These are phyloP conservation scores for Aethionema arabicum DNA, from an alignment of 345 rosid genomes.

Conservation along the genomic window DNA sequence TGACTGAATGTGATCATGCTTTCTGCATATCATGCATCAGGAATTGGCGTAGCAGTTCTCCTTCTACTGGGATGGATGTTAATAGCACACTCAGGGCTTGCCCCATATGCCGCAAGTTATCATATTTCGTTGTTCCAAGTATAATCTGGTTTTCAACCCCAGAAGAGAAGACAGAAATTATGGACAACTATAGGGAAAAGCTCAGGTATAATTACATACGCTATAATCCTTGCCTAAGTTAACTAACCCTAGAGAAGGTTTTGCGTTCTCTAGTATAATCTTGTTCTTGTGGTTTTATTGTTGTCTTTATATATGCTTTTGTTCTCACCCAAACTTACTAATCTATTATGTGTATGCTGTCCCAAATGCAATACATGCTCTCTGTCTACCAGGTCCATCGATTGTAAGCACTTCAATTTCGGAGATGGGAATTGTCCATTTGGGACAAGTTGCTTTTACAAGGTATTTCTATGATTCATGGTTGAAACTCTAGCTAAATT, in stretches of 20 bases:
- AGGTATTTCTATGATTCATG: constrained; percentile 45
- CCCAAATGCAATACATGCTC: constrained; percentile 8
- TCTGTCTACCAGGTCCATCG: constrained; percentile 58
- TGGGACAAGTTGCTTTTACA: constrained; percentile 96
- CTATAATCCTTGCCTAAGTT: constrained; percentile 11
- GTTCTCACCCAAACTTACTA: constrained; percentile 8
- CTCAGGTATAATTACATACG: constrained; percentile 53
- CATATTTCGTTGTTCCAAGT: constrained; percentile 95
- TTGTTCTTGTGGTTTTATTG: not conserved
- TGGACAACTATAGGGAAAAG: constrained; percentile 77
- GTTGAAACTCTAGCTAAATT: constrained; percentile 15
- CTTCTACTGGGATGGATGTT: constrained; percentile 86
- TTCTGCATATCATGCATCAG: constrained; percentile 86
- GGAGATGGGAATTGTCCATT: constrained; percentile 94
- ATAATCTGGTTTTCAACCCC: constrained; percentile 86
- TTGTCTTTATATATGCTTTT: constrained; percentile 10
- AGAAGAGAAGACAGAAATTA: constrained; percentile 77
- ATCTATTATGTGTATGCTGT: not conserved
- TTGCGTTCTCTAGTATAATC: not conserved
- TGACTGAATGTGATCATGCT: constrained; percentile 97
- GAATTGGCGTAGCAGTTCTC: constrained; percentile 84
- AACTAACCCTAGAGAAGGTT: not conserved
- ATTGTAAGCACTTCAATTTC: constrained; percentile 89
- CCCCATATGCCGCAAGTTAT: constrained; percentile 90
- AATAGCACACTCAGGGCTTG: constrained; percentile 77